Conservation (phyloP, 208 protist species). For the Wallacemonas sp. region DNA sequence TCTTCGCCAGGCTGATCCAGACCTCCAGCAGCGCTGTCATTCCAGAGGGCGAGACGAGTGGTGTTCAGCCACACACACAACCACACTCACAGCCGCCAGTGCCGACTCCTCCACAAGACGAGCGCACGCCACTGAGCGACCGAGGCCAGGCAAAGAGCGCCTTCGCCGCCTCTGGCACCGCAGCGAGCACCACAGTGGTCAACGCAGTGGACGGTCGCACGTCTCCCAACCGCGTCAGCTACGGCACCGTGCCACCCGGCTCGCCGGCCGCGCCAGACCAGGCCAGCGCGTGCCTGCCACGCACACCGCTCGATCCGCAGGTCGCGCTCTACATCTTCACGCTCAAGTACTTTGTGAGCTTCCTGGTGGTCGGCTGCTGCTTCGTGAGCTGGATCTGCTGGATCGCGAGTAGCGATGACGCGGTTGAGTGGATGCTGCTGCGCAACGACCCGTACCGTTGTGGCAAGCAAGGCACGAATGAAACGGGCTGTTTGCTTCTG, state of each 20-base stretch:
- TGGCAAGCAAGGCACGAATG: constrained; percentile 35
- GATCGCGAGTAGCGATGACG: constrained; percentile 50
- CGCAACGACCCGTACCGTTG: constrained; percentile 60
- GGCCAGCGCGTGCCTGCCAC: too few relatives aligned
- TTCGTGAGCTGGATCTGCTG: constrained; percentile 76
- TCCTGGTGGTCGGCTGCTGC: constrained; percentile 56
- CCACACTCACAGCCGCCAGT: too few relatives aligned
- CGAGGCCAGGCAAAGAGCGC: not conserved
- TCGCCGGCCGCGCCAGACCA: too few relatives aligned
- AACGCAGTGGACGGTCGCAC: too few relatives aligned
- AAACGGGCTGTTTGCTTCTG: constrained; percentile 46
- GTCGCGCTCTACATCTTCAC: constrained; percentile 80
- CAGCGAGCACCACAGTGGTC: too few relatives aligned
- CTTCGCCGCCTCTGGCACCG: too few relatives aligned
- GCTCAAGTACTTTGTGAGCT: constrained; percentile 67
- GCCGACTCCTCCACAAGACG: not conserved
- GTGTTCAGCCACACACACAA: too few relatives aligned
- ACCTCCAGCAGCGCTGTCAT: not conserved
- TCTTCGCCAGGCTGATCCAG: not conserved
- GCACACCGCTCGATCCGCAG: constrained; percentile 72
- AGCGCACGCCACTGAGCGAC: not conserved
- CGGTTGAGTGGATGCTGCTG: constrained; percentile 36
- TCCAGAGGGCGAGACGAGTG: too few relatives aligned
- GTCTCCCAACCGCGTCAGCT: too few relatives aligned
- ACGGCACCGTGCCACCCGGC: constrained; percentile 5